A percentile compares a stretch with the other conserved stretches of the same genome.
Conservation (phyloP, 345 rosid species). For the Zanthoxylum bungeanum region DNA sequence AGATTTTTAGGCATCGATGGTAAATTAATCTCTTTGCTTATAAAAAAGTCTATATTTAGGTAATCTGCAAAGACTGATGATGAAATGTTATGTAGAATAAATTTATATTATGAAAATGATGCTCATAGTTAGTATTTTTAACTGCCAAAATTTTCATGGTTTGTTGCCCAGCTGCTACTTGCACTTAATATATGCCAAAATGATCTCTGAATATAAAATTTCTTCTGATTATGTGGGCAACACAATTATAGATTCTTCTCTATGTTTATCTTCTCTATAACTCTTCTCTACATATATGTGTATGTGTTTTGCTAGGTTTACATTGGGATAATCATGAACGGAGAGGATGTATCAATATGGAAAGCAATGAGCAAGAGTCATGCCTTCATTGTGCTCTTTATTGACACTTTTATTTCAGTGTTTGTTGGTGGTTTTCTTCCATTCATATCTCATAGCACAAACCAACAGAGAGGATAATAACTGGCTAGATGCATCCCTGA, state of each 20-base stretch:
- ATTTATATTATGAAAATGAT: background rate
- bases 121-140: background rate
- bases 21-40: too few species aligned
- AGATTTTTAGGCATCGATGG: too few species aligned
- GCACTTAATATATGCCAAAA: background rate
- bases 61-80: background rate
- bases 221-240: conserved; percentile 46
- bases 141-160: background rate
- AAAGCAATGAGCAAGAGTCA: conserved; percentile 78
- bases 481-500: too few species aligned
- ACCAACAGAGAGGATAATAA: conserved; percentile 85
- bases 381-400: conserved; percentile 71
- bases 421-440: conserved; percentile 98
- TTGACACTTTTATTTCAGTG: conserved; percentile 68
- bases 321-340: conserved; percentile 58
- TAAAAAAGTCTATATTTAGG: background rate
- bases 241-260: conserved; percentile 94
- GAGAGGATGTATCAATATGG: too few species aligned
- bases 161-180: background rate
- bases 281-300: conserved; percentile 78
- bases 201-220: background rate
- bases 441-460: conserved; percentile 82
- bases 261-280: conserved; percentile 70
- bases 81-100: background rate
- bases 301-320: conserved; percentile 91